These are phyloP conservation scores for Arachnomyces sp. DNA, from an alignment of 2,329 filamentous ascomycete species.

Conservation along the genomic window DNA sequence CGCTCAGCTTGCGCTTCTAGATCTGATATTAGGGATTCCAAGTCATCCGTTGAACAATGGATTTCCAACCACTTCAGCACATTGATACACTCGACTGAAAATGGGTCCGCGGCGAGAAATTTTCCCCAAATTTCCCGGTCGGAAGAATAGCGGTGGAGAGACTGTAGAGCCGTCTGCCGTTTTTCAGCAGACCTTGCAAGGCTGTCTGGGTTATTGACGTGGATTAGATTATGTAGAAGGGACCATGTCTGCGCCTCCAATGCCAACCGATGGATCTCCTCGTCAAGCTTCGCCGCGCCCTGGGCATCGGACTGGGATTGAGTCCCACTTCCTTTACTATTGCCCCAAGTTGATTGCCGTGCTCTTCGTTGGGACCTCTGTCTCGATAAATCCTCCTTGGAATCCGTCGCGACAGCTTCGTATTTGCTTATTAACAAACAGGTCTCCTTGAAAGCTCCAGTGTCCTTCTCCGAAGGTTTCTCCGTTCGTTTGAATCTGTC, in stretches of 20 bases:
- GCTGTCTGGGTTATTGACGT: slow-evolving; percentile 55
- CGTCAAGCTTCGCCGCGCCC: slow-evolving; percentile 17
- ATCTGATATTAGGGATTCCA: slow-evolving; percentile 68
- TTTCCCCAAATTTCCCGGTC: slow-evolving; percentile 61
- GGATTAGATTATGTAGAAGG: slow-evolving; percentile 66
- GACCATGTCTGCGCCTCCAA: slow-evolving; percentile 89
- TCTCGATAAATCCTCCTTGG: slow-evolving; percentile 32
- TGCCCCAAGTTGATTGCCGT: slow-evolving; percentile 27
- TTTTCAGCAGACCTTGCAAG: slow-evolving; percentile 29
- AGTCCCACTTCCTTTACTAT: slow-evolving; percentile 4
- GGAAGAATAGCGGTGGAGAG: slow-evolving; percentile 49
- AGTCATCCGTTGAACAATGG: slow-evolving; percentile 62
- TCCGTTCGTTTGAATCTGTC: slow-evolving; percentile 61
- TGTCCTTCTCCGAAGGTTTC: slow-evolving; percentile 29
- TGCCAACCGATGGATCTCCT: slow-evolving; percentile 59
- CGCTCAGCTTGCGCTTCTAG: slow-evolving; percentile 69
- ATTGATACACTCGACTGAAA: slow-evolving; percentile 68
- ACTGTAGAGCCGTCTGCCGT: slow-evolving; percentile 34
- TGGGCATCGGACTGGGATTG: slow-evolving; percentile 2
- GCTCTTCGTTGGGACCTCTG: slow-evolving; percentile 34
- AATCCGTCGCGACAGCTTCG: slow-evolving; percentile 40
- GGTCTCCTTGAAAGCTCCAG: slow-evolving; percentile 56
- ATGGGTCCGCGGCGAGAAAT: slow-evolving; percentile 65
- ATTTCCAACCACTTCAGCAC: slow-evolving; percentile 82
- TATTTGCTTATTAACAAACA: slow-evolving; percentile 62